Evolutionary conservation across 352 stramenopile genomes (phyloP), one percentile per base, ranked within the genome.

Genomic region (Phytophthora nicotianae): DNA sequence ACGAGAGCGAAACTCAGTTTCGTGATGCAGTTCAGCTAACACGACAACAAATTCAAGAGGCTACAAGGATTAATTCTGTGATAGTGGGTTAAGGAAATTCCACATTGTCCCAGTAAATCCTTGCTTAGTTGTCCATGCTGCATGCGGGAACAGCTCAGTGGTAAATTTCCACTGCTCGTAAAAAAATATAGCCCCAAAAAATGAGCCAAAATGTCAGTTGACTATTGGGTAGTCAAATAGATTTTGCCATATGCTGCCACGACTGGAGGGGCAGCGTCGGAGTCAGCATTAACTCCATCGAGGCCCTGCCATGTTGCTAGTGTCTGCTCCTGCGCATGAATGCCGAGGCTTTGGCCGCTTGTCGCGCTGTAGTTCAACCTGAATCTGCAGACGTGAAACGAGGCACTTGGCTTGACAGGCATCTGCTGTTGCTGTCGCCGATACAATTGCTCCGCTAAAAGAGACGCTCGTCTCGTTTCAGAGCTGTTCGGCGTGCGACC

Each of bases 311-410:
- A 59, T 59, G 53, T 42, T 41, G 42, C 16, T 14, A 29, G 17
- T 51, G 53, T 58, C 57, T 58, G 49, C 58, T 65, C 27, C 50
- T 66, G 50, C 38, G 41, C 58, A 61, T 45, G 56, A 26, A 13
- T 8, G 54, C 21, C 54, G 7, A 41, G 43, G 38, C 29, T 45
- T 24, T 63, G 24, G 23, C 33, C 24, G 14, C 55, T 48, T 29
- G 6, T 19, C n/a, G 19, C 26, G 17, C 45, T 20, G 37, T 55
- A 61, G 58, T 61, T 66, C 58, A 66, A 66, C 50, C 41, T 55
- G 35, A 55, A 55, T 10, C 35, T 40, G 35, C 37, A 29, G 43
- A 50, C 42, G 20, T 55, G 58, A 65, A 54, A 65, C 49, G 48
- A 65, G 48, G 47, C 40, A 21, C 14, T n/a, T 10, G 16, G n/a